Base-by-base conservation (phyloP, 345 rosid species). In the Aquilaria malaccensis region DNA sequence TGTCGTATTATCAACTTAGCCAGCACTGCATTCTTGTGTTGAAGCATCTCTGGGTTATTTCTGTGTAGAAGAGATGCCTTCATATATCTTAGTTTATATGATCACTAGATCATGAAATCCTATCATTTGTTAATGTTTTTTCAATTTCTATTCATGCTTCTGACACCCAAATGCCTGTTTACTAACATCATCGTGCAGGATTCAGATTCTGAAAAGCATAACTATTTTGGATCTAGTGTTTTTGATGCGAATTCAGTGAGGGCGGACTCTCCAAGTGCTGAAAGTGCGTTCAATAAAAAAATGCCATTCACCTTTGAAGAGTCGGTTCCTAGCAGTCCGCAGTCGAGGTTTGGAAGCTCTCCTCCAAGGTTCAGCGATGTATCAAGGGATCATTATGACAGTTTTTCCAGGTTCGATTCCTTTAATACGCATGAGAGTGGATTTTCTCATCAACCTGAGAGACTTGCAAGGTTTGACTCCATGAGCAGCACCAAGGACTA, bases 391-490 rank as follows among this genome's bases (percentile, higher is more conserved):
- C 79, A 82, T 63, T 82, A 76, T 7, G 86, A 90, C 74, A 84
- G 78, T 71, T 88, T 83, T 77, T 85, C 98, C 13, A 84, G 95
- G 74, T 81, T 89, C n/a, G 99, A 94, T 74, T 93, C 97, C 63
- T 93, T 93, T 81, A 86, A 77, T 73, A 71, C 76, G 67, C 65
- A 73, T 33, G 97, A 85, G 33, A 64, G 78, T 22, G 91, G 89
- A 55, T 77, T 81, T 72, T 80, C 89, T 68, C 73, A 76, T 14
- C 85, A 83, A 55, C 76, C 81, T 2, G 96, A 81, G 62, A 84
- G 74, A 66, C 73, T 85, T 33, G 50, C 94, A 0, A 78, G 90
- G 81, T 93, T 86, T 61, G 94, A 86, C 71, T 85, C 90, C 67
- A 76, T 74, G 33, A 81, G 63, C 67, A 82, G 87, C 67, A 70